A percentile compares a stretch with the other conserved stretches of the same genome.
Evolutionary conservation across 2,329 filamentous ascomycete genomes (phyloP).

Genomic region (Fusarium solani-melongenae): DNA sequence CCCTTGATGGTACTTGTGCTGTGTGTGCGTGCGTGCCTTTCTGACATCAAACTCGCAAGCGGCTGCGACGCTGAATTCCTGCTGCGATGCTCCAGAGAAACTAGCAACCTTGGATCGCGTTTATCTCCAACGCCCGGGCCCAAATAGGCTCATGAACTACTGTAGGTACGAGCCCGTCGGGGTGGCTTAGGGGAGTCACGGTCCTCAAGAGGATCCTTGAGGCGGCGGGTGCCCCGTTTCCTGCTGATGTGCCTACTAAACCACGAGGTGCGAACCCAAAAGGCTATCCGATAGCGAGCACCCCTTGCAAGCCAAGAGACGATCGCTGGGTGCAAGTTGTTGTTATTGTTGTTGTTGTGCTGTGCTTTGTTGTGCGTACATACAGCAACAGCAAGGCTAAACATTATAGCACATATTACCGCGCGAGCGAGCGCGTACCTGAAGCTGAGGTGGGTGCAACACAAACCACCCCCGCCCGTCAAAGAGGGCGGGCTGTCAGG

Average conservation of each 20-base stretch:
- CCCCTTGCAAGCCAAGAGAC: conserved; percentile 25
- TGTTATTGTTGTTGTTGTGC: neutral
- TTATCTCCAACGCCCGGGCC: conserved; percentile 23
- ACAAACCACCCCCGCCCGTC: conserved; percentile 32
- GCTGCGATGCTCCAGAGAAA: neutral
- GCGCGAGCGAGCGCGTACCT: conserved; percentile 30
- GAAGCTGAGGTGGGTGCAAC: conserved; percentile 46
- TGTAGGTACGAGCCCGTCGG: conserved; percentile 18
- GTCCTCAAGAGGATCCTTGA: conserved; percentile 29
- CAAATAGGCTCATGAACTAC: conserved; percentile 18
- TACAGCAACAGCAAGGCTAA: neutral
- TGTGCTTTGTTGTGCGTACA: neutral
- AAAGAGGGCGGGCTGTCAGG: conserved; percentile 16
- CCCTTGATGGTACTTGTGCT: neutral
- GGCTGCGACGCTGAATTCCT: neutral
- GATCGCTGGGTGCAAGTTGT: conserved; percentile 1
- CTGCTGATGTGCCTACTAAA: conserved; percentile 1
- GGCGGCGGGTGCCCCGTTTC: conserved; percentile 5
- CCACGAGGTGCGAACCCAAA: conserved; percentile 16
- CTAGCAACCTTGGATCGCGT: conserved; percentile 7
- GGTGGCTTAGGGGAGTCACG: conserved; percentile 33
- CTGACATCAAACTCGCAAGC: neutral
- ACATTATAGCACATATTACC: conserved; percentile 13
- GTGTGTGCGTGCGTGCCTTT: neutral
- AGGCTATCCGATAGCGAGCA: conserved; percentile 22